phyloP scores from a whole-genome alignment of 2,329 filamentous ascomycete genomes.

The Penicillium frequentans region DNA sequence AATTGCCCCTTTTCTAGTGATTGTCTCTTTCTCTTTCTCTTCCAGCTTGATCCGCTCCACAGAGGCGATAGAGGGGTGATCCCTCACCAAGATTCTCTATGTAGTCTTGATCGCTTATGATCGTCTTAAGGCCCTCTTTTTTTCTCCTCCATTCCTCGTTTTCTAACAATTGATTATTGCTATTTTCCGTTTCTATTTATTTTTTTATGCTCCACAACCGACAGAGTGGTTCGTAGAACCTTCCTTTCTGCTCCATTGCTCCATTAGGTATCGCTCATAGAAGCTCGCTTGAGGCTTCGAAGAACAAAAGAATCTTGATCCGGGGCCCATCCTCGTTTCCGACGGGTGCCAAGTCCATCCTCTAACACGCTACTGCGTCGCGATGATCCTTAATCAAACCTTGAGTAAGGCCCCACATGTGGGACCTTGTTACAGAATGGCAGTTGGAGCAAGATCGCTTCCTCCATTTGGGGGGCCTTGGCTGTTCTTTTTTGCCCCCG shows the following conservation, averaged over 20 bases:
- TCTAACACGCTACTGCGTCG: constrained; percentile 33
- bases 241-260: constrained; percentile 9
- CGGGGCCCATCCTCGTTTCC: constrained; percentile 19
- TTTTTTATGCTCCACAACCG: neutral
- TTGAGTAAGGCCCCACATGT: constrained; percentile 25
- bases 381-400: constrained; percentile 43
- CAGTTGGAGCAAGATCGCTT: constrained; percentile 15
- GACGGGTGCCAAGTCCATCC: constrained; percentile 27
- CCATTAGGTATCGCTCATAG: constrained; percentile 7
- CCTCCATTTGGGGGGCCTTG: constrained; percentile 3
- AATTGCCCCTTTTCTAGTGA: neutral
- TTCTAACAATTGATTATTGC: too few species aligned
- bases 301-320: constrained; percentile 19
- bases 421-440: constrained; percentile 17
- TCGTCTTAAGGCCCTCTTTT: neutral
- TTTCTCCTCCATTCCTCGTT: neutral
- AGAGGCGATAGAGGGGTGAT: neutral
- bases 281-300: constrained; percentile 23
- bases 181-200: neutral
- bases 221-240: constrained; percentile 13
- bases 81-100: neutral
- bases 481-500: neutral
- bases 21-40: neutral
- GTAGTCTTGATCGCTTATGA: neutral
- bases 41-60: neutral